A percentile compares a stretch with the other conserved stretches of the same genome.
These are phyloP conservation scores for Coelastrella sp. DNA, from an alignment of 139 green algal genomes.

Conservation along the genomic window DNA sequence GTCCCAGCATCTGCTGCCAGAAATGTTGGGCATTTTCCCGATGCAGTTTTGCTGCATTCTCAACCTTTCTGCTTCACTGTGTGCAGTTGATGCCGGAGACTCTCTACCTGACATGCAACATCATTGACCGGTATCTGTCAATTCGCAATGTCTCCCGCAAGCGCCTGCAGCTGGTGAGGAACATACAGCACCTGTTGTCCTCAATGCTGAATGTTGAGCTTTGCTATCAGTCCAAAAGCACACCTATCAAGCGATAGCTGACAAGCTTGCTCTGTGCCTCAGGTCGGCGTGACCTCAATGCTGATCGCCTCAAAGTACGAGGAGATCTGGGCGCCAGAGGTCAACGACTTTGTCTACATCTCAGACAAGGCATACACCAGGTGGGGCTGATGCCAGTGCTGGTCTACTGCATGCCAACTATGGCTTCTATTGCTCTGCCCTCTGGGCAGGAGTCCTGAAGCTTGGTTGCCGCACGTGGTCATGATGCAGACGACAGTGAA, in stretches of 20 bases:
- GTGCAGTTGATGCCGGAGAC: constrained; percentile 93
- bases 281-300: constrained; percentile 91
- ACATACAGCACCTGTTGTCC: background rate
- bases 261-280: background rate
- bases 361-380: constrained; percentile 68
- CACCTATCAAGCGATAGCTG: background rate
- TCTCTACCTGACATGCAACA: constrained; percentile 89
- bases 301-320: constrained; percentile 96
- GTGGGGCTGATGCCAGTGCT: background rate
- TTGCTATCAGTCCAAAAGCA: background rate
- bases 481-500: background rate
- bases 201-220: background rate
- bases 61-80: background rate
- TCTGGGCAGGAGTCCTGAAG: no score
- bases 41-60: background rate
- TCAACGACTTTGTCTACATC: constrained; percentile 96
- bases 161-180: constrained; percentile 89
- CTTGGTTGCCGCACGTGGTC: background rate
- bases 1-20: no score
- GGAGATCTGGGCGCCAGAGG: constrained; percentile 96
- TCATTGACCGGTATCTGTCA: constrained; percentile 93
- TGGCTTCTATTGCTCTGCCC: no score
- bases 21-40: no score
- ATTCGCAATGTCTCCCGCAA: constrained; percentile 80
- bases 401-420: no score